Evolutionary conservation across 148 eudicot species (phyloP).

Genomic region (Cornus kousa): DNA sequence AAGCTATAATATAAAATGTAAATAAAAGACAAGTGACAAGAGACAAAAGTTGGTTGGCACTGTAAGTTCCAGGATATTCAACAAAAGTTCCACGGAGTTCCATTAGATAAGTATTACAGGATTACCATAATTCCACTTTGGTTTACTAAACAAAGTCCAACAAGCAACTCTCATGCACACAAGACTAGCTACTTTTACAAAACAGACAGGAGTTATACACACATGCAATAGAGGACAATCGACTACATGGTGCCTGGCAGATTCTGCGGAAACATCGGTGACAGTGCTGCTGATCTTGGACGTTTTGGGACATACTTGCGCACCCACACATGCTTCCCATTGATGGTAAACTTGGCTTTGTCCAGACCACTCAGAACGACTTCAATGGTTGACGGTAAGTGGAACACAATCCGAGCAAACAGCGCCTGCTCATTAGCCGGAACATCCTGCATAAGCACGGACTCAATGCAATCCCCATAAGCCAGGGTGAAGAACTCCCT

Average conservation of each 20-base stretch:
- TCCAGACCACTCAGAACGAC: slow-evolving; percentile 18
- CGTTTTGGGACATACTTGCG: slow-evolving; percentile 38
- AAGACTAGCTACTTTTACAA: too few relatives aligned
- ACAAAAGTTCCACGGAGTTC: too few relatives aligned
- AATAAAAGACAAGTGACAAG: too few relatives aligned
- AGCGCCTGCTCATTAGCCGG: slow-evolving; percentile 32
- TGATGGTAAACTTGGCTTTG: slow-evolving; percentile 38
- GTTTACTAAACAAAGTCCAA: too few relatives aligned
- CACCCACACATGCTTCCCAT: slow-evolving; percentile 56
- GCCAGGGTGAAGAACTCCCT: slow-evolving; percentile 24
- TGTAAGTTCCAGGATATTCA: too few relatives aligned
- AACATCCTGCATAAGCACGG: slow-evolving; percentile 46
- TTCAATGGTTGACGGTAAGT: slow-evolving; percentile 9
- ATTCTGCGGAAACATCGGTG: not conserved
- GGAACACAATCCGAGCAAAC: slow-evolving; percentile 43
- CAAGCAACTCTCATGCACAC: too few relatives aligned
- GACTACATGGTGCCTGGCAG: not conserved
- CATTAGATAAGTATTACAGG: too few relatives aligned
- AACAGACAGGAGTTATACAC: not conserved
- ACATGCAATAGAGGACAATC: too few relatives aligned
- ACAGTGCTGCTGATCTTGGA: not conserved
- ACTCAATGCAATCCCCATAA: slow-evolving; percentile 46
- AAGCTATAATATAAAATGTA: too few relatives aligned
- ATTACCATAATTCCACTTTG: too few relatives aligned
- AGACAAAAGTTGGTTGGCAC: too few relatives aligned